Base-by-base conservation (phyloP, 441 rosid genomes). In the Arabidopsis hybrid region DNA sequence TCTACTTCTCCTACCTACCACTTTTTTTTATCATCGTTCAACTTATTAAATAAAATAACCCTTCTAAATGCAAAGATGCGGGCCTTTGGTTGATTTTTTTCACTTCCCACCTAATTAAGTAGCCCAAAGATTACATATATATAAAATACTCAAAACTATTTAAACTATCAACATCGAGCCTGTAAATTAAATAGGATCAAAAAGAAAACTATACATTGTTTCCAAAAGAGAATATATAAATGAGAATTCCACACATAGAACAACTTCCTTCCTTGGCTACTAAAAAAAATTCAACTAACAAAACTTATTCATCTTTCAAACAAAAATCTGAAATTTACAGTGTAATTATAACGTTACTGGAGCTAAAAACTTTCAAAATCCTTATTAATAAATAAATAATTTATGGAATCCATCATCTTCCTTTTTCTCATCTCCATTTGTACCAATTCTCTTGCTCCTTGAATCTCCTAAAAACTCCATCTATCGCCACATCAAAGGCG, bases 401-500 rank as follows among this genome's bases (percentile, higher is more conserved):
- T 26, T 21, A 21, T 21, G 1, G 26, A 21, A 21, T 21, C 26
- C 39, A 43, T 62, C 43, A 11, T 72, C 3, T 46, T 17, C 3
- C 3, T 40, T 26, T 8, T 60, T 12, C 13, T 67, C 59, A 80
- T 78, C 82, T 51, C 95, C 93, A 91, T 79, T 85, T 93, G 72
- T 75, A 88, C 83, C 90, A 79, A 76, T 80, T 71, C 40, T 77
- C 83, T 60, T 91, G 97, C 80, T 90, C 91, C 73, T 83, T 87
- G 78, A 89, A 82, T 78, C 97, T 88, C 76, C 83, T 77, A 60
- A 91, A 73, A 0, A 91, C 90, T 7, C 91, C 93, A 71, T 91
- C 97, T n/a, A 94, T 43, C n/a, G 97, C 97, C 18, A 91, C 83
- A 76, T 94, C 97, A 13, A 94, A 89, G 2, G 98, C 97, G 43